Evolutionary conservation across 352 stramenopile genomes (phyloP), one percentile per base, ranked within the genome.

Genomic region (Blastocystis sp.): DNA sequence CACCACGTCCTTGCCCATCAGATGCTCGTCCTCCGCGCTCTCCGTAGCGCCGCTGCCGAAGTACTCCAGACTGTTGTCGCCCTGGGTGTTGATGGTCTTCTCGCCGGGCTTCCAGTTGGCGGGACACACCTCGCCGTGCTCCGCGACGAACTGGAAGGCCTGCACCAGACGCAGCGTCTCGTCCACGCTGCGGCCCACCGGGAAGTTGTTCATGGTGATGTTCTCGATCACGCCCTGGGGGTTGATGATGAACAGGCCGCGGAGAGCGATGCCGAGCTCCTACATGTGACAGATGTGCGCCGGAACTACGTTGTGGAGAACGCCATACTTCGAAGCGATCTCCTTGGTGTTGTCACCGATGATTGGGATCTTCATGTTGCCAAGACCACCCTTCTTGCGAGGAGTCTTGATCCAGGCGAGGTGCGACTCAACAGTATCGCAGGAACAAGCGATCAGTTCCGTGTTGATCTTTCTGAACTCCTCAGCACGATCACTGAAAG

Each of bases 181-280:
- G 91, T 97, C 94, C 37, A 96, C 94, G 88, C 93, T 96, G 87
- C 94, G 93, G 69, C 94, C 94, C 20, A 96, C 92, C 4, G 94
- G 93, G 76, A 96, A 76, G 90, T 96, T 93, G 84, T 96, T 96
- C 56, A 96, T 93, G 6, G 94, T 95, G 90, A 94, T 95, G 82
- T 95, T 93, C 45, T 93, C 92, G 59, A 95, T 79, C 8, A 94
- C 91, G 47, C 94, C 94, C 87, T 96, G 90, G 55, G 91, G 91
- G 89, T 96, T 93, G 87, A 97, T 97, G 90, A 97, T 96, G 82
- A 97, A 97, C 23, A 96, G 91, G 0, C 94, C 94, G 34, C 94
- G 93, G 73, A 96, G 93, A 54, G 94, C 91, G 37, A 95, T 93
- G 62, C 94, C 94, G 20, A 88, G 29, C 15, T 88, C 66, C 55